A percentile compares a stretch with the other conserved stretches of the same genome.
phyloP scores from a whole-genome alignment of 495 filamentous ascomycete genomes.

The Annulohypoxylon moriforme region DNA sequence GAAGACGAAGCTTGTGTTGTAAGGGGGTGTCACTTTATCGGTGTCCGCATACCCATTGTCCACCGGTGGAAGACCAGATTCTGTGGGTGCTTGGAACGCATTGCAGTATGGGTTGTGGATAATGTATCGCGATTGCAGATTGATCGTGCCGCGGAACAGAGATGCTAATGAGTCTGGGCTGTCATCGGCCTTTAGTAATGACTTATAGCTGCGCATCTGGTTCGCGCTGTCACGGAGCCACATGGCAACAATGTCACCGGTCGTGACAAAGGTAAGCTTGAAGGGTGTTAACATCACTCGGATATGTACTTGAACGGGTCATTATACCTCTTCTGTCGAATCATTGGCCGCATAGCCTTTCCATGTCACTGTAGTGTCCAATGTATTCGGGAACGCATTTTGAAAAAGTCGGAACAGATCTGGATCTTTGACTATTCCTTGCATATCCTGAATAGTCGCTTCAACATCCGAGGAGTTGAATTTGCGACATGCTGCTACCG shows the following conservation, averaged over 20 bases:
- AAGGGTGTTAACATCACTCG: conserved; percentile 53
- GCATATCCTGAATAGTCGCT: conserved; percentile 60
- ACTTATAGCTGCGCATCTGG: conserved; percentile 72
- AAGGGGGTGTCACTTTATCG: conserved; percentile 44
- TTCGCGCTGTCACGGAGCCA: conserved; percentile 77
- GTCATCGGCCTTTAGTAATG: conserved; percentile 61
- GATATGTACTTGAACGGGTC: conserved; percentile 52
- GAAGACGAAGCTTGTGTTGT: conserved; percentile 50
- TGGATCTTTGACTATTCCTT: conserved; percentile 66
- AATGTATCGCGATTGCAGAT: conserved; percentile 72
- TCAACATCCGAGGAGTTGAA: conserved; percentile 69
- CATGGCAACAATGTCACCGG: conserved; percentile 78
- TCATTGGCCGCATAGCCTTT: conserved; percentile 63
- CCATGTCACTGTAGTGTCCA: conserved; percentile 76
- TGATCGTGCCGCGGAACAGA: conserved; percentile 72
- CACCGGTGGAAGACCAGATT: conserved; percentile 60
- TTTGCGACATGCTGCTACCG: conserved; percentile 67
- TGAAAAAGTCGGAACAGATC: conserved; percentile 73
- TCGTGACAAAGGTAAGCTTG: conserved; percentile 61
- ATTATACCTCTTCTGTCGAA: conserved; percentile 52
- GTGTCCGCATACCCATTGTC: conserved; percentile 49
- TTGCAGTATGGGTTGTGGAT: conserved; percentile 71
- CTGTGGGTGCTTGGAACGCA: conserved; percentile 70
- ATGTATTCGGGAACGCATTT: conserved; percentile 73
- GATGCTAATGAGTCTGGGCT: conserved; percentile 63